Evolutionary conservation across 2,329 filamentous ascomycete genomes (phyloP).

Genomic region (Diaporthe nobilis): DNA sequence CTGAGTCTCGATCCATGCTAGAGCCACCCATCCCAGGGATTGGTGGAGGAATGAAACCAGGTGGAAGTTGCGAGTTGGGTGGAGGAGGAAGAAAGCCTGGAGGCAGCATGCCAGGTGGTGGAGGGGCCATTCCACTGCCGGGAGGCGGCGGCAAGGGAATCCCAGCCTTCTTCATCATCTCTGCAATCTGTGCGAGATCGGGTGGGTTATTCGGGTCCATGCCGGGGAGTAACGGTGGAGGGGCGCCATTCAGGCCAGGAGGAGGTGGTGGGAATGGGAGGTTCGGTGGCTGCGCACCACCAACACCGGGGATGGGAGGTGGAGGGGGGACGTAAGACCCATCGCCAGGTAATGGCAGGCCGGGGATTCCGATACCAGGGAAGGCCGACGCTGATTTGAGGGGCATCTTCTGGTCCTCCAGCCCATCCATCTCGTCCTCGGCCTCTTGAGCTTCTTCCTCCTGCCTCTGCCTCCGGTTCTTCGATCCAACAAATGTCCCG

Average conservation of each 20-base stretch:
- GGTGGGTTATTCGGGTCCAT: constrained; percentile 73
- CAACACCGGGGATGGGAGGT: constrained; percentile 66
- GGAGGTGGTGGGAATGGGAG: constrained; percentile 68
- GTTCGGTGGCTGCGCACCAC: constrained; percentile 58
- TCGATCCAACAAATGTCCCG: constrained; percentile 91
- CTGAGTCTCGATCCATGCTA: constrained; percentile 17
- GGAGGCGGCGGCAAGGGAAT: constrained; percentile 70
- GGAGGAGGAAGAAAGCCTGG: constrained; percentile 64
- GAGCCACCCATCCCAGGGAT: constrained; percentile 46
- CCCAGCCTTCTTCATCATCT: constrained; percentile 76
- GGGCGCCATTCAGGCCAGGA: constrained; percentile 56
- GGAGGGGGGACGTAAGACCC: constrained; percentile 51
- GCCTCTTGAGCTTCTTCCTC: constrained; percentile 95
- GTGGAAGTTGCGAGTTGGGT: constrained; percentile 47
- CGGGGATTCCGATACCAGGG: constrained; percentile 69
- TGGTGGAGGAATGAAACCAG: constrained; percentile 59
- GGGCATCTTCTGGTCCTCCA: constrained; percentile 91
- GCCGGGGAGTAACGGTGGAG: constrained; percentile 61
- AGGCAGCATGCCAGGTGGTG: constrained; percentile 63
- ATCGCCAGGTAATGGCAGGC: constrained; percentile 62
- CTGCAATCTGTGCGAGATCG: constrained; percentile 72
- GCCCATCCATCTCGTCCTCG: constrained; percentile 92
- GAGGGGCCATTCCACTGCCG: constrained; percentile 50
- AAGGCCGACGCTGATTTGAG: constrained; percentile 67
- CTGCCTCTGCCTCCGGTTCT: constrained; percentile 82